Percentiles rank a stretch among this genome's conserved stretches.
Evolutionary conservation across 164 flowering plant genomes (phyloP).

Genomic region (Stephania cephalantha): DNA sequence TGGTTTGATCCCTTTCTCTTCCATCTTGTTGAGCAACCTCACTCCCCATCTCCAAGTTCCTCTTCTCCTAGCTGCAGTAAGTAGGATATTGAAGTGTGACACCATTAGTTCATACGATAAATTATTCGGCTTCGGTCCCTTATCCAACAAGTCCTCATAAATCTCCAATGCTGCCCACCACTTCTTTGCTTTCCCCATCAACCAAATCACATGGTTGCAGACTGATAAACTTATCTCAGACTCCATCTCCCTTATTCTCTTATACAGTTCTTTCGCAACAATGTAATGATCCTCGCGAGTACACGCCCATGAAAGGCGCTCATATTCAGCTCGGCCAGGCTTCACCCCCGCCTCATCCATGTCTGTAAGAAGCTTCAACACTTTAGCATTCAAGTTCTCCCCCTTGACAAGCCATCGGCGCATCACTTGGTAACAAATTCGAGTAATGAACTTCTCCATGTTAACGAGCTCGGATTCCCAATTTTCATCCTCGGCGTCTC

Average conservation of each 20-base stretch:
- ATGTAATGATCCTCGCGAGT: slow-evolving; percentile 57
- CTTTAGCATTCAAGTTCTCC: slow-evolving; percentile 35
- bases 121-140: slow-evolving; percentile 86
- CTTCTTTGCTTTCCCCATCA: slow-evolving; percentile 91
- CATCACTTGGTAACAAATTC: slow-evolving; percentile 83
- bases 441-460: slow-evolving; percentile 54
- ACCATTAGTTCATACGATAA: slow-evolving; percentile 69
- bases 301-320: slow-evolving; percentile 90
- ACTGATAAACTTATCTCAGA: slow-evolving; percentile 74
- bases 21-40: slow-evolving; percentile 81
- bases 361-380: slow-evolving; percentile 56
- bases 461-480: slow-evolving; percentile 63
- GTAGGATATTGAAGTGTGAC: slow-evolving; percentile 76
- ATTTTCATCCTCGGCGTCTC: slow-evolving; percentile 28
- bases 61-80: slow-evolving; percentile 64
- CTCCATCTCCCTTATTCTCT: slow-evolving; percentile 54
- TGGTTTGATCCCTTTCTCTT: slow-evolving; percentile 83
- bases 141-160: slow-evolving; percentile 82
- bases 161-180: slow-evolving; percentile 99
- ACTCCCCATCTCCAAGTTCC: slow-evolving; percentile 97
- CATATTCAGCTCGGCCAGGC: slow-evolving; percentile 47
- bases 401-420: slow-evolving; percentile 68
- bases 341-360: slow-evolving; percentile 64
- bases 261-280: slow-evolving; percentile 75
- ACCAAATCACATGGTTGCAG: slow-evolving; percentile 91